A percentile compares a stretch with the other conserved stretches of the same genome.
Evolutionary conservation across 768 basidiomycete species (phyloP).

Genomic region (Podaxis sp.): DNA sequence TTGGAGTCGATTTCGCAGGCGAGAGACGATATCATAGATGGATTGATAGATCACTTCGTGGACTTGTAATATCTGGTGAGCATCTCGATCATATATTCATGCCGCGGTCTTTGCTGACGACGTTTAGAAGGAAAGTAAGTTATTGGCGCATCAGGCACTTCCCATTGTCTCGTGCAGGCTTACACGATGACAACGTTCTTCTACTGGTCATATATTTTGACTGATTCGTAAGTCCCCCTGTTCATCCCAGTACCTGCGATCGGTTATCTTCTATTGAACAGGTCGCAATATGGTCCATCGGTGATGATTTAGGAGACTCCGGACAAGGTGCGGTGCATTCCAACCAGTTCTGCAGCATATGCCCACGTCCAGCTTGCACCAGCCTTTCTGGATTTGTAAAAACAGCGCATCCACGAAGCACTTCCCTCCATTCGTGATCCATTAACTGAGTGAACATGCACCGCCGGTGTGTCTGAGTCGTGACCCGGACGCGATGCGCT

Average conservation of each 20-base stretch:
- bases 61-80: constrained; percentile 18
- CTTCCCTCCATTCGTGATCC: background rate
- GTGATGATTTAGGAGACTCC: background rate
- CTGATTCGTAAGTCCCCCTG: background rate
- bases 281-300: too few relatives aligned
- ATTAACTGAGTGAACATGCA: background rate
- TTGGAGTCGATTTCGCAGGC: constrained; percentile 40
- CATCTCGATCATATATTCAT: background rate
- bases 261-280: too few relatives aligned
- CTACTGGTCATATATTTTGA: background rate
- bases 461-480: background rate
- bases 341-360: background rate
- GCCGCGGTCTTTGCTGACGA: background rate
- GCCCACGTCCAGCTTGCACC: background rate
- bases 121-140: background rate
- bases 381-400: background rate
- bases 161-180: background rate
- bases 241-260: too few relatives aligned
- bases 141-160: background rate
- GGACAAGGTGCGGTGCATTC: background rate
- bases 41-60: constrained; percentile 38
- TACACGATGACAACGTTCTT: background rate
- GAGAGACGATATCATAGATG: constrained; percentile 42
- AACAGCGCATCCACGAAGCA: background rate
- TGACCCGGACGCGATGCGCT: background rate